These are phyloP conservation scores for Fomitopsis pinicola DNA, from an alignment of 1,284 basidiomycete species.

Conservation along the genomic window DNA sequence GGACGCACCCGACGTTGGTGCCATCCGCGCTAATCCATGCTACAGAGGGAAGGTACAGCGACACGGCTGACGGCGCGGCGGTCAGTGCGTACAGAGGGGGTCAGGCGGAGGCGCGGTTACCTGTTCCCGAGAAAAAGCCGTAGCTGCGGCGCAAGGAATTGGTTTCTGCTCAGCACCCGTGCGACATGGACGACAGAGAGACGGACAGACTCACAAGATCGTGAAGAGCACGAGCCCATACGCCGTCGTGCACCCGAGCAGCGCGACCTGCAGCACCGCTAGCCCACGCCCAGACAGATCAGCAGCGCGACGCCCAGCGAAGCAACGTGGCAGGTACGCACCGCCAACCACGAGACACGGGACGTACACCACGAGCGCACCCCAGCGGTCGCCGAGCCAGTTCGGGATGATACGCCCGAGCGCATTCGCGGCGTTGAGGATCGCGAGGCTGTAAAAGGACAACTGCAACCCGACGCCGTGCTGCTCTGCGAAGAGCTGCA, in stretches of 20 bases:
- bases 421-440: constrained; percentile 20
- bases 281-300: not conserved
- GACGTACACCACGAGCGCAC: constrained; percentile 20
- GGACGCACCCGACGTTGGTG: not conserved
- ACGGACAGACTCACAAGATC: constrained; percentile 9
- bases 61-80: not conserved
- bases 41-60: constrained; percentile 4
- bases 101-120: not conserved
- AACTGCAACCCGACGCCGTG: constrained; percentile 16
- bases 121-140: constrained; percentile 21
- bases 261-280: constrained; percentile 20
- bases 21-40: not conserved
- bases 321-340: too few species aligned
- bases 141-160: too few species aligned
- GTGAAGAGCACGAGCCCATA: constrained; percentile 22
- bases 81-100: not conserved
- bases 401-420: constrained; percentile 22
- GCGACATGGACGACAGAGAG: too few species aligned
- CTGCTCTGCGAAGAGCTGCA: constrained; percentile 22
- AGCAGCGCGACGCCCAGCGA: too few species aligned
- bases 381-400: constrained; percentile 21
- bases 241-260: constrained; percentile 20
- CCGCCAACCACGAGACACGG: not conserved
- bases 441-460: constrained; percentile 22
- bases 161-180: too few species aligned